Base-by-base conservation (phyloP, 371 early-diverging fungal genomes). In the Entomophthora muscae region DNA sequence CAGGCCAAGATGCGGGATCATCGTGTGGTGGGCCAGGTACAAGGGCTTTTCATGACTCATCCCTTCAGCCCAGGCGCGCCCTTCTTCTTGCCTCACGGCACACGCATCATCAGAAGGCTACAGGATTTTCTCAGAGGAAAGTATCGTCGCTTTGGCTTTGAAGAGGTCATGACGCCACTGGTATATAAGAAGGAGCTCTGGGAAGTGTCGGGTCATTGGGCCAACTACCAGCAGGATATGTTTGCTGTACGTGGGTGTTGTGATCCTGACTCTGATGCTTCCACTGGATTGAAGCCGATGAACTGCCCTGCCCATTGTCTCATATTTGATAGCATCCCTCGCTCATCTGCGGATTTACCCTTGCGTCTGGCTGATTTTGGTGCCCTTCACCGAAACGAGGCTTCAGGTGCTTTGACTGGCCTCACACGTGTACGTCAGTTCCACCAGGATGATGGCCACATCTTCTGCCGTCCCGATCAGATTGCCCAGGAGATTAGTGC, bases 391-490 rank as follows among this genome's bases (percentile, higher is more conserved):
- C 79, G 81, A 67, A 99, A 99, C 69, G 99, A 99, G 71, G 87
- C 91, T 32, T 91, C 93, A 22, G 99, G 99, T 32, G n/a, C n/a
- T n/a, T 78, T 99, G 28, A 85, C 90, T 42, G 99, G 99, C 42
- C 81, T 99, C 67, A 99, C 99, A 13, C 86, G 99, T 69, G 99
- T 99, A 17, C 86, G 99, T 68, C 85, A 99, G 65, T 99, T 99
- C 91, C 96, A 98, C 73, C 99, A 99, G 76, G 99, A 99, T 74
- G 99, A 99, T 79, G 99, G 98, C 3, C 99, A 99, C 69, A 98
- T 99, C 66, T 99, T 99, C 78, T 97, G 98, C 77, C 78, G 81
- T 29, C 68, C 79, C 29, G 88, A 87, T 63, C 98, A 97, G 73
- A 76, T 90, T 61, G 75, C 70, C 24, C 59, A 68, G 2, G 98